Conservation (phyloP, 805 yeast species). For the Starmerella apis region DNA sequence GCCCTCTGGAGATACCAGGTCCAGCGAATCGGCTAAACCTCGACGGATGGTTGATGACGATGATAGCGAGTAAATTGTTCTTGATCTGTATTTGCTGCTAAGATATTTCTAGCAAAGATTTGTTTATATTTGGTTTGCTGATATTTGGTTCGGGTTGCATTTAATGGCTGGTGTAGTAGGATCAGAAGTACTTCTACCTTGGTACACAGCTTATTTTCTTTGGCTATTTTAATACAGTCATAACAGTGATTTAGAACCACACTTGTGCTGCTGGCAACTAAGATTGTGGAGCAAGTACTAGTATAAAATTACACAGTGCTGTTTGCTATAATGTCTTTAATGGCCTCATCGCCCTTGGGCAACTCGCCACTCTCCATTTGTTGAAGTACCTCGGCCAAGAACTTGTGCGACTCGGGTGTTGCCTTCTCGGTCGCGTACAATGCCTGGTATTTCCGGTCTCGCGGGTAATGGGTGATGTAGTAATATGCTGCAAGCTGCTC, state of each 20-base stretch:
- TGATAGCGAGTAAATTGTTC: conserved; percentile 23
- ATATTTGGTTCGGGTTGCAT: no score
- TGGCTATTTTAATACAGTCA: neutral
- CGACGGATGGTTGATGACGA: conserved; percentile 23
- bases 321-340: conserved; percentile 28
- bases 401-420: conserved; percentile 33
- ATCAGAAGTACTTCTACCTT: no score
- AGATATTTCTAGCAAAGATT: no score
- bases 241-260: no score
- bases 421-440: conserved; percentile 48
- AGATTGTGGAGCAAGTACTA: no score
- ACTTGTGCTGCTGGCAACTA: no score
- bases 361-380: conserved; percentile 45
- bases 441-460: conserved; percentile 66
- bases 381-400: conserved; percentile 44
- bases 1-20: neutral
- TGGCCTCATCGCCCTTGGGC: conserved; percentile 45
- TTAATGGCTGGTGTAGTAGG: no score
- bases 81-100: no score
- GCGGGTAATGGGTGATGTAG: conserved; percentile 69
- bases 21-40: conserved; percentile 4
- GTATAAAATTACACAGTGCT: conserved; percentile 3
- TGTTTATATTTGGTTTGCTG: no score
- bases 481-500: conserved; percentile 45
- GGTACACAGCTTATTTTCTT: no score